Percentiles rank a stretch among this genome's conserved stretches.
Conservation (phyloP, 2,329 filamentous ascomycete genomes). For the Colletotrichum neosansevieriae region DNA sequence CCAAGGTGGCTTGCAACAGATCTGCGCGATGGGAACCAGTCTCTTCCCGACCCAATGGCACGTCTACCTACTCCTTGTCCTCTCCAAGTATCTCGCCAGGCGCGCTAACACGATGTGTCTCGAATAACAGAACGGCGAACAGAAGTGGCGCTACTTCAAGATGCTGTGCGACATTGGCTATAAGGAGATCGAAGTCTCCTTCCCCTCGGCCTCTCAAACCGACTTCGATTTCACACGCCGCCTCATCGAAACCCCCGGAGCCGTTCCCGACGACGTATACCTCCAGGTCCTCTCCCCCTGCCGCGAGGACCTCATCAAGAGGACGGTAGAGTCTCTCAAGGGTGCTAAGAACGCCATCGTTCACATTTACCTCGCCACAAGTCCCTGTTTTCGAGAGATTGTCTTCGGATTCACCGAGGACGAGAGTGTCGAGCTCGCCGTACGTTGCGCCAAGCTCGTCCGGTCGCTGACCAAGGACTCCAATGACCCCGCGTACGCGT, state of each 20-base stretch:
- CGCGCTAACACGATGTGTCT: constrained; percentile 1
- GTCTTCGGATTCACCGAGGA: constrained; percentile 91
- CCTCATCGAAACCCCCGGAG: constrained; percentile 85
- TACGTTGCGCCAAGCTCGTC: constrained; percentile 87
- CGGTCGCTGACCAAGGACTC: constrained; percentile 87
- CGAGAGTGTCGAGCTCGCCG: constrained; percentile 83
- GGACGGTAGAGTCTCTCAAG: constrained; percentile 88
- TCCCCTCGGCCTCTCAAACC: constrained; percentile 92
- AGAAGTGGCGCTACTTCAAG: constrained; percentile 96
- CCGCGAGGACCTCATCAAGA: constrained; percentile 88
- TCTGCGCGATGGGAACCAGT: constrained; percentile 93
- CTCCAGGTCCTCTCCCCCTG: constrained; percentile 94
- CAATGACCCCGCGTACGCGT: constrained; percentile 63
- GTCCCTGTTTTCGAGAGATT: constrained; percentile 84
- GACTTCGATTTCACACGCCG: constrained; percentile 96
- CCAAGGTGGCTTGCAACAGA: constrained; percentile 81
- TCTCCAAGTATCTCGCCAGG: constrained; percentile 10
- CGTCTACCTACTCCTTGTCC: constrained; percentile 45
- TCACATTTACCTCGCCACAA: constrained; percentile 95
- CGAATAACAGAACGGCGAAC: constrained; percentile 80
- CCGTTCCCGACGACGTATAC: constrained; percentile 89
- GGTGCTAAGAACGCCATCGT: constrained; percentile 94
- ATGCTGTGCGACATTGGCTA: constrained; percentile 94
- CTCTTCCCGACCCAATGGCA: constrained; percentile 92
- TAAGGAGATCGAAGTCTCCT: constrained; percentile 98